Evolutionary conservation across 257 asterid species (phyloP), one percentile per base, ranked within the genome.

Genomic region (Fraxinus excelsior): DNA sequence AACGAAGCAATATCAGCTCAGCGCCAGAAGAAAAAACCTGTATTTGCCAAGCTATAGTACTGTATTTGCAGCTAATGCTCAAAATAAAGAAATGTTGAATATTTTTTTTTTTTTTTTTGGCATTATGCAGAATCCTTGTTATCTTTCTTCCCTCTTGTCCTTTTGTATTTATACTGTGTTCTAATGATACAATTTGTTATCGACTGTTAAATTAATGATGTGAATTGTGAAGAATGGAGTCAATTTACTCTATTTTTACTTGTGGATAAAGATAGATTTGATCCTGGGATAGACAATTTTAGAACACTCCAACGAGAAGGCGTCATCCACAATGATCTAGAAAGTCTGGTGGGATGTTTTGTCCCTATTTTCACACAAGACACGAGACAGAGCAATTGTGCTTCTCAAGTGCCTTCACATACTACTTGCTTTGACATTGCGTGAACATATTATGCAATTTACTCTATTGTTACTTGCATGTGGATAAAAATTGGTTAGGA

Each of bases 1-100:
- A 86, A 79, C 60, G 94, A 91, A 86, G 91, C 96, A 16, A 9
- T 87, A 42, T 83, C 90, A 31, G 96, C 99, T 56, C 89, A 82
- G 11, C 70, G 19, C 23, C 91, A 88, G 21, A 92, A 87, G 85
- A 86, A 92, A 62, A 91, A 88, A 73, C 96, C 99, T 23, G 7
- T 56, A 56, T 94, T 79, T 78, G 80, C 96, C 74, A 92, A 92
- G 86, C 91, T 92, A 37, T 92, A 71, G 80, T 28, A 11, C 26
- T 9, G 35, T 26, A 62, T 62, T 26, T 62, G 12, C 31, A 13
- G n/a, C 32, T 26, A 62, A 62, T 62, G 13, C 16, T 26, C 19
- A 26, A 62, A 26, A 13, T 13, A 62, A 62, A 56, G 26, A 56
- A 56, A 56, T n/a, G 65, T 19, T 0, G 65, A 56, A n/a, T n/a